Evolutionary conservation across 192 early-diverging fungal species (phyloP), one percentile per base, ranked within the genome.

Genomic region (Phlyctochytrium bullatum): DNA sequence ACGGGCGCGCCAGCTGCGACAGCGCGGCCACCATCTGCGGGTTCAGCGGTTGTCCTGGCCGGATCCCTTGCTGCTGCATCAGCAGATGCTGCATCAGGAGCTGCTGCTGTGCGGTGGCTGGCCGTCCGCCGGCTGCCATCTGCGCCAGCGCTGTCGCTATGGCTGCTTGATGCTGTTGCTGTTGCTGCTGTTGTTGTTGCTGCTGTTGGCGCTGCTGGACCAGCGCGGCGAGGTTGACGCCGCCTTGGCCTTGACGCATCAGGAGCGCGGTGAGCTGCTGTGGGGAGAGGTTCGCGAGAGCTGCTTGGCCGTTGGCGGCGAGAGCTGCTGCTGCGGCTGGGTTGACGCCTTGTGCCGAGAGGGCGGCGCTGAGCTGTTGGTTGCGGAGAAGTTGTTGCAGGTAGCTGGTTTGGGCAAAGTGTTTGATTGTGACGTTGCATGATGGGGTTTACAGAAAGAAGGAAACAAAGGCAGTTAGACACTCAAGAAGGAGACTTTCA

Each of bases 281-380:
- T 25, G 57, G 25, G 16, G 57, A 23, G 12, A 12, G 47, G 14
- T 50, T 50, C 14, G 47, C 82, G 29, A 92, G 86, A 1, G 90
- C 88, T 3, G 92, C 87, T 67, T 86, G 77, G 27, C 68, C 79
- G 58, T 59, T 34, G 25, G 58, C 36, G 36, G 36, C 12, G 36
- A 59, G 12, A 24, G 36, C 14, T 34, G 24, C 12, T 12, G 25
- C 23, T 50, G 25, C 24, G 25, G 58, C 12, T 23, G 25, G 25
- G n/a, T n/a, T n/a, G n/a, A n/a, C n/a, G n/a, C n/a, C n/a, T n/a
- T n/a, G n/a, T n/a, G n/a, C n/a, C n/a, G n/a, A n/a, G n/a, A n/a
- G n/a, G n/a, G n/a, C n/a, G n/a, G n/a, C n/a, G n/a, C n/a, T n/a
- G n/a, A n/a, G n/a, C n/a, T n/a, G n/a, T n/a, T n/a, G n/a, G n/a